These are phyloP conservation scores for Mycena floridula DNA, from an alignment of 768 basidiomycete species.

Conservation along the genomic window DNA sequence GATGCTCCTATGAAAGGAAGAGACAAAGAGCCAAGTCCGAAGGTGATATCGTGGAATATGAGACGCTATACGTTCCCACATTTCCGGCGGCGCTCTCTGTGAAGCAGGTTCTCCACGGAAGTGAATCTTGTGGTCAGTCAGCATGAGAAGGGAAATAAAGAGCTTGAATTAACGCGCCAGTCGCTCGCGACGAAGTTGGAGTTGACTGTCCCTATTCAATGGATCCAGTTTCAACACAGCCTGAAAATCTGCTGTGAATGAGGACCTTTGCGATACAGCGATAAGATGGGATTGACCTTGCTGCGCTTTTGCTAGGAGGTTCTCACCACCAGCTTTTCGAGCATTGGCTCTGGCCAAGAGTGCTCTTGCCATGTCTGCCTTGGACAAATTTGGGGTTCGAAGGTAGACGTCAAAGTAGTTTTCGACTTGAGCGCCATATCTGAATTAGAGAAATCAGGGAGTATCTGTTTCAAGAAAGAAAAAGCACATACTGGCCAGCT, in stretches of 20 bases:
- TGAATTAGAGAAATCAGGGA: conserved; percentile 16
- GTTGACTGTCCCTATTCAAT: conserved; percentile 47
- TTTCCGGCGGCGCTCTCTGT: conserved; percentile 55
- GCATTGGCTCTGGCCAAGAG: conserved; percentile 56
- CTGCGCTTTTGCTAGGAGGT: conserved; percentile 49
- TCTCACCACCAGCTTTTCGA: conserved; percentile 48
- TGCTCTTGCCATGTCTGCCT: conserved; percentile 45
- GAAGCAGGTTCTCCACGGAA: conserved; percentile 51
- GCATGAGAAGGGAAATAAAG: conserved; percentile 1
- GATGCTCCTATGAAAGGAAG: conserved; percentile 58
- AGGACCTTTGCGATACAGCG: background rate
- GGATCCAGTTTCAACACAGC: conserved; percentile 56
- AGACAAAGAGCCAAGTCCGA: conserved; percentile 64
- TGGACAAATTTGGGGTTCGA: conserved; percentile 50
- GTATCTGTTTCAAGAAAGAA: background rate
- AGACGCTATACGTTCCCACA: conserved; percentile 62
- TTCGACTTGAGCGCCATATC: conserved; percentile 61
- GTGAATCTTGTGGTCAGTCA: conserved; percentile 38
- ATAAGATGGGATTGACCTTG: conserved; percentile 32
- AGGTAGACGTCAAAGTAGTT: conserved; percentile 63
- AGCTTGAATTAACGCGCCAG: conserved; percentile 28
- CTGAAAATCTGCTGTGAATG: conserved; percentile 49
- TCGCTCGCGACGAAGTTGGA: conserved; percentile 40
- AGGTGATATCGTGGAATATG: conserved; percentile 61
- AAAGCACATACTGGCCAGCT: conserved; percentile 37